Evolutionary conservation across 176 grass and related monocot species (phyloP).

Genomic region (Saccharum spontaneum): DNA sequence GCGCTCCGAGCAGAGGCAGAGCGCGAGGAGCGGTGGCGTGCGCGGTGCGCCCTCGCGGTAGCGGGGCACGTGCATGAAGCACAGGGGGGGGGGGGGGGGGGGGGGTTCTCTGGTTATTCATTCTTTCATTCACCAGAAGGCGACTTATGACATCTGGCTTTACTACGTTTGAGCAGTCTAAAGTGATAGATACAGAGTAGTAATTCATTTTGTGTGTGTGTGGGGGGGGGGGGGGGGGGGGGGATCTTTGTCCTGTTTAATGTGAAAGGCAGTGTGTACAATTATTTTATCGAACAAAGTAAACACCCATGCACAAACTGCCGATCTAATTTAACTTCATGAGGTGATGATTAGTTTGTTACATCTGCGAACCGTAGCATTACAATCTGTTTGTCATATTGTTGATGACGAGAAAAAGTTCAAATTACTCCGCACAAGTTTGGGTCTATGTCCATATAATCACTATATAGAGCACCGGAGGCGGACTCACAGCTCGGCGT

Average conservation of each 20-base stretch:
- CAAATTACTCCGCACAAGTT: no score
- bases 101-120: neutral
- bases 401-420: no score
- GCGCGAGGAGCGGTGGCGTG: neutral
- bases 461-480: no score
- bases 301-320: neutral
- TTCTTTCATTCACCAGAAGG: neutral
- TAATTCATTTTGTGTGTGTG: neutral
- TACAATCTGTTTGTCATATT: neutral
- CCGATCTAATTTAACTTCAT: neutral
- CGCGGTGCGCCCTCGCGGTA: neutral
- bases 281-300: neutral
- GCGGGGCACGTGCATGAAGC: neutral
- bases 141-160: neutral
- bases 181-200: neutral
- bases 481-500: no score
- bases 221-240: no score
- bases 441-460: no score
- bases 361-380: neutral
- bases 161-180: neutral
- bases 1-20: slow-evolving; percentile 31
- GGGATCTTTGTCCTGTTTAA: neutral
- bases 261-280: neutral
- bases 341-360: neutral
- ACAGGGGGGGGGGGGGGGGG: no score